phyloP scores from a whole-genome alignment of 257 asterid genomes.

The Plectranthus barbatus region DNA sequence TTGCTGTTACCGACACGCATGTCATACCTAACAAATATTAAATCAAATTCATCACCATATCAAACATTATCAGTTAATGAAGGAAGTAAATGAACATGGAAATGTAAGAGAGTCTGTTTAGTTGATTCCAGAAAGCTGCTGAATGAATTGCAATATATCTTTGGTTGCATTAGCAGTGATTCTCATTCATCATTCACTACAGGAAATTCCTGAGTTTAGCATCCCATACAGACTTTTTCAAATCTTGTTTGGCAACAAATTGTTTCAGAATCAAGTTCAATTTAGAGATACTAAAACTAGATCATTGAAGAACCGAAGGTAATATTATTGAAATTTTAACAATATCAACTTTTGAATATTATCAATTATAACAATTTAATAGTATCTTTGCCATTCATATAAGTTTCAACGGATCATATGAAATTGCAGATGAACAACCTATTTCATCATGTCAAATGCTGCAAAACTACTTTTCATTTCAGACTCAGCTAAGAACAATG shows the following conservation, averaged over 20 bases:
- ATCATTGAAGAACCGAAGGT: not conserved
- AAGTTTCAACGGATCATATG: not conserved
- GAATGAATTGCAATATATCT: not conserved
- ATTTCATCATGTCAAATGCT: not conserved
- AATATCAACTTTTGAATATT: not conserved
- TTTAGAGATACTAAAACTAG: not conserved
- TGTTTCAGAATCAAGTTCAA: not conserved
- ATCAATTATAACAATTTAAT: not conserved
- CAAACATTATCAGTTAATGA: not conserved
- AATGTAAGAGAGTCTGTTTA: not conserved
- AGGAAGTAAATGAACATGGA: conserved; percentile 13
- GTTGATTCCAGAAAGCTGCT: not conserved
- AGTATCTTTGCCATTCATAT: not conserved
- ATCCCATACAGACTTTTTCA: not conserved
- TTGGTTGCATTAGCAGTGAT: not conserved
- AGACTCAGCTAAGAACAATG: not conserved
- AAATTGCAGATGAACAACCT: not conserved
- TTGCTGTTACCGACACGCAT: conserved; percentile 44
- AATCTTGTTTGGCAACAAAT: not conserved
- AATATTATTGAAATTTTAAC: not conserved
- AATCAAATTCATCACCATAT: conserved; percentile 12
- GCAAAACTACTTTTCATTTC: not conserved
- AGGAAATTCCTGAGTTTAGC: not conserved
- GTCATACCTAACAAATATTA: conserved; percentile 52
- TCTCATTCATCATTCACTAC: not conserved